A percentile compares a stretch with the other conserved stretches of the same genome.
These are phyloP conservation scores for Hirsutella rhossiliensis DNA, from an alignment of 2,329 filamentous ascomycete species.

Conservation along the genomic window DNA sequence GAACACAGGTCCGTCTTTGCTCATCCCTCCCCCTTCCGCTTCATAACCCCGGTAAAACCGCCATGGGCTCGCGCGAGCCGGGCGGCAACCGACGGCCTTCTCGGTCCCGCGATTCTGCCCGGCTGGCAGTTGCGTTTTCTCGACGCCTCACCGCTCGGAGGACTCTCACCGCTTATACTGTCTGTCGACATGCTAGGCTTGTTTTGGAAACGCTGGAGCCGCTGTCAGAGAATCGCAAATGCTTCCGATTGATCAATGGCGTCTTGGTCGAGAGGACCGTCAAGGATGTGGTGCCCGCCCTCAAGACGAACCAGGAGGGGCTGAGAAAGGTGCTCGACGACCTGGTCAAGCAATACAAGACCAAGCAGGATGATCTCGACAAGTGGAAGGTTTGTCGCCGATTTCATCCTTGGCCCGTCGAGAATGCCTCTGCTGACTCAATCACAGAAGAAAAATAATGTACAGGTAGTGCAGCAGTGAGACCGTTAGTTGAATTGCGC, in stretches of 20 bases:
- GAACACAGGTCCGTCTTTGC: conserved; percentile 69
- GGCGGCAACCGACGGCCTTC: background rate
- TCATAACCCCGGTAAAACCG: background rate
- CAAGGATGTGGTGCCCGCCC: conserved; percentile 77
- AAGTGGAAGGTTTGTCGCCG: conserved; percentile 77
- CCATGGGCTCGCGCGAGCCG: background rate
- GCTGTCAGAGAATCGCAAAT: conserved; percentile 76
- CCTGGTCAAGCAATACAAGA: conserved; percentile 91
- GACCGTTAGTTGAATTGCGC: background rate
- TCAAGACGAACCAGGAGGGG: conserved; percentile 89
- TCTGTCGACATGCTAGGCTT: conserved; percentile 44
- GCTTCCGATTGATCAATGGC: conserved; percentile 97
- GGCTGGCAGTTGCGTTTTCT: too few species aligned
- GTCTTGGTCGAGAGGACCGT: conserved; percentile 91
- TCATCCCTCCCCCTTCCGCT: background rate
- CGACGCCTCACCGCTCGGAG: background rate
- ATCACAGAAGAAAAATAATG: conserved; percentile 73
- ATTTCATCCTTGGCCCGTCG: background rate
- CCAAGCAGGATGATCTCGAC: conserved; percentile 88
- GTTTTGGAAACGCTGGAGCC: conserved; percentile 86
- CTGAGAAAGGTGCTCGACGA: conserved; percentile 90
- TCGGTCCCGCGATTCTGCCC: background rate
- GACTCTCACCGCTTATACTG: conserved; percentile 10
- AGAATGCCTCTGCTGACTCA: background rate
- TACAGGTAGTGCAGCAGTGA: conserved; percentile 73